These are phyloP conservation scores for Cenchrus americanus DNA, from an alignment of 176 grass and related monocot genomes.

Conservation along the genomic window DNA sequence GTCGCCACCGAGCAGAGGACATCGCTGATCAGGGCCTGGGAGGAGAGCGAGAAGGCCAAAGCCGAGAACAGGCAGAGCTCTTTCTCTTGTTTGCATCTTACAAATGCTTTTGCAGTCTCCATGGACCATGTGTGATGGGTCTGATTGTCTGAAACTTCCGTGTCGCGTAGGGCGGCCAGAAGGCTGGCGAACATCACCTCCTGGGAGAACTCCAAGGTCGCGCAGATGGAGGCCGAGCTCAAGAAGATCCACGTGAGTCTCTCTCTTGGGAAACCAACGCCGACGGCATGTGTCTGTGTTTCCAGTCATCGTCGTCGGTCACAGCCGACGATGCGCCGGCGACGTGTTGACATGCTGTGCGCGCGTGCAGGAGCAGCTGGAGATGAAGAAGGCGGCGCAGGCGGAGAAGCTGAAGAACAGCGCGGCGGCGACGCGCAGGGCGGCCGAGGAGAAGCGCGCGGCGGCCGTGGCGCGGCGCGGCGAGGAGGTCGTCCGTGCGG, in stretches of 20 bases:
- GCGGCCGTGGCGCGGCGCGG: constrained; percentile 48
- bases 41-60: constrained; percentile 80
- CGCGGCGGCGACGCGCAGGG: constrained; percentile 49
- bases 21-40: constrained; percentile 72
- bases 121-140: too few relatives aligned
- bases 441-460: constrained; percentile 68
- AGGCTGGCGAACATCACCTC: constrained; percentile 47
- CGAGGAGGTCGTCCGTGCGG: constrained; percentile 53
- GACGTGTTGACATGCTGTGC: too few relatives aligned
- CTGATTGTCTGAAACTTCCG: background rate
- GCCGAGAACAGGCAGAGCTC: constrained; percentile 55
- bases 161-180: constrained; percentile 55
- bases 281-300: background rate
- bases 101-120: background rate
- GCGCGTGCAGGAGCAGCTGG: constrained; percentile 60
- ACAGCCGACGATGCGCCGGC: too few relatives aligned
- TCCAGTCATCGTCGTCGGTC: too few relatives aligned
- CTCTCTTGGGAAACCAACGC: background rate
- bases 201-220: constrained; percentile 79
- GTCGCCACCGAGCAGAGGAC: constrained; percentile 56
- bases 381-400: constrained; percentile 60
- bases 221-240: constrained; percentile 60
- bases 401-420: constrained; percentile 69
- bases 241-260: constrained; percentile 66
- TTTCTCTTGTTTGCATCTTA: background rate